Conservation (phyloP, 2,329 filamentous ascomycete genomes). For the Xylariaceae sp. region DNA sequence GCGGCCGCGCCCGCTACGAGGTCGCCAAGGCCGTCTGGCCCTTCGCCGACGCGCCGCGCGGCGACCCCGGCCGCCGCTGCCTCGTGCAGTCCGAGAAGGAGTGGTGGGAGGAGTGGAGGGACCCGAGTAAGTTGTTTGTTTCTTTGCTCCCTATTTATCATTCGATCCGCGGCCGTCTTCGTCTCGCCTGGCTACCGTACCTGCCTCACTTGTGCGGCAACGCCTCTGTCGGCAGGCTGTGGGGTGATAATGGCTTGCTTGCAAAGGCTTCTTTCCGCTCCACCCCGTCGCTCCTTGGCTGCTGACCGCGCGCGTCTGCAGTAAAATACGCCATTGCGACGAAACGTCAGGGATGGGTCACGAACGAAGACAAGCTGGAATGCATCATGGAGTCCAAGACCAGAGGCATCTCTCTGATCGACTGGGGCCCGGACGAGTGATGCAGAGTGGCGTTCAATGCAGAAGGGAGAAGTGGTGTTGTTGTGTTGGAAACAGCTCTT, state of each 20-base stretch:
- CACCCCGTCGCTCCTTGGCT: no score
- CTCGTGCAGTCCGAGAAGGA: constrained; percentile 48
- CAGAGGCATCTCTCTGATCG: constrained; percentile 27
- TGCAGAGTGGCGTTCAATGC: constrained; percentile 1
- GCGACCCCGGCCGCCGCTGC: constrained; percentile 35
- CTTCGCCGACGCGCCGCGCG: constrained; percentile 42
- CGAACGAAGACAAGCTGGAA: constrained; percentile 47
- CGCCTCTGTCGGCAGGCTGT: no score
- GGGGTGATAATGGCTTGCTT: no score
- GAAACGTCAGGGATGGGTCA: constrained; percentile 38
- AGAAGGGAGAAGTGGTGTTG: no score
- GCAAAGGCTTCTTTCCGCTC: no score
- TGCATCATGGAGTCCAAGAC: constrained; percentile 43
- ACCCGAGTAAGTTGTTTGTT: constrained; percentile 32
- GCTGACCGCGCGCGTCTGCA: constrained; percentile 6
- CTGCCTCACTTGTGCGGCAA: no score
- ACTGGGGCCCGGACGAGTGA: constrained; percentile 36
- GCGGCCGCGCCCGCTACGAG: constrained; percentile 48
- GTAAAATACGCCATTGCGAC: constrained; percentile 26
- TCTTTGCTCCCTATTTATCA: no score
- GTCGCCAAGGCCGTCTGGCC: constrained; percentile 50
- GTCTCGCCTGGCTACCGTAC: no score
- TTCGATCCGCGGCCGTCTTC: no score
- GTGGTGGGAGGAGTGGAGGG: constrained; percentile 48
- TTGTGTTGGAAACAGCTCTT: no score